A percentile compares a stretch with the other conserved stretches of the same genome.
Conservation (phyloP, 1,284 basidiomycete species). For the Ganoderma resinaceum region DNA sequence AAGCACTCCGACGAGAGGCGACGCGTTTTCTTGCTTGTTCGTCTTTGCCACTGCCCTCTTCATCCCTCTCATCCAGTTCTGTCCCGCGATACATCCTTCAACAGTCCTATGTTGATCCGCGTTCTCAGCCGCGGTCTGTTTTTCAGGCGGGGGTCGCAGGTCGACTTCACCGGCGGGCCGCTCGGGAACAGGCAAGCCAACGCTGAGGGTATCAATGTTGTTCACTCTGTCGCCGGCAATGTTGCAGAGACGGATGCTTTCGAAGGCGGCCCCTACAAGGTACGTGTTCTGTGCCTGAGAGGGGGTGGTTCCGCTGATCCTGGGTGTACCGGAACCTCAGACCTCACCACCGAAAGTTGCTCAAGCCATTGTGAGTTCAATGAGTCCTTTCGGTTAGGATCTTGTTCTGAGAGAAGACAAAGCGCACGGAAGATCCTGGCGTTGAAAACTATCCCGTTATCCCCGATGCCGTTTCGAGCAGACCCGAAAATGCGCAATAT, state of each 20-base stretch:
- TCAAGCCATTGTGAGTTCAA: not conserved
- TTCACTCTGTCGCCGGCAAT: not conserved
- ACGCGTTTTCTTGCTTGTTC: not conserved
- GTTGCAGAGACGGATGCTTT: not conserved
- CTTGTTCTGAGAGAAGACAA: not conserved
- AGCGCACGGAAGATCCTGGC: not conserved
- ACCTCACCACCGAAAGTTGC: not conserved
- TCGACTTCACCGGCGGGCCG: slow-evolving; percentile 9
- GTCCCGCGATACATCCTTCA: slow-evolving; percentile 23
- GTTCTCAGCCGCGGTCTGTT: slow-evolving; percentile 25
- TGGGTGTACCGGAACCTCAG: not conserved
- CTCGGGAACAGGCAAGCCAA: not conserved
- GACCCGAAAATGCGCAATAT: no score
- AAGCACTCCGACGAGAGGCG: not conserved
- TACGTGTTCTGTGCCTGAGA: not conserved
- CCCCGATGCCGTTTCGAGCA: no score
- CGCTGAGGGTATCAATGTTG: not conserved
- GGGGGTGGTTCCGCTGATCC: not conserved
- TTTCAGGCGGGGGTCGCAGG: slow-evolving; percentile 19
- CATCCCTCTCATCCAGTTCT: not conserved
- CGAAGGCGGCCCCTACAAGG: not conserved
- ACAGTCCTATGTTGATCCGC: slow-evolving; percentile 24
- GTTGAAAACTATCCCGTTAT: not conserved
- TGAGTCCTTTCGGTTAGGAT: not conserved
- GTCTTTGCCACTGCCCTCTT: not conserved